These are phyloP conservation scores for Mycena crocata DNA, from an alignment of 768 basidiomycete genomes.

Conservation along the genomic window DNA sequence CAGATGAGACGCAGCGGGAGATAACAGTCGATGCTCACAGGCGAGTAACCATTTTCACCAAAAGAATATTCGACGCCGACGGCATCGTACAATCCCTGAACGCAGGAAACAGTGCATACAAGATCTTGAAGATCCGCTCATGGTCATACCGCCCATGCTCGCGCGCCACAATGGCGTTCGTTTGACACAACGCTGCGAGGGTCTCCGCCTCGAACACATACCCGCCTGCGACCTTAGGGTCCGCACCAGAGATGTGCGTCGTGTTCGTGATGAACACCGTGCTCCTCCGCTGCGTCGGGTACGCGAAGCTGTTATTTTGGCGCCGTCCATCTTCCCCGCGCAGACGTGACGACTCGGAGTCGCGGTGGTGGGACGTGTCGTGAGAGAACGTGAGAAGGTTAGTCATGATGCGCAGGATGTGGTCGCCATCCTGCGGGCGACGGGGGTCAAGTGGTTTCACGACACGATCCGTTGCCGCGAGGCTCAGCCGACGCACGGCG, in stretches of 20 bases:
- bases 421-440: slow-evolving; percentile 62
- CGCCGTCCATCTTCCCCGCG: slow-evolving; percentile 49
- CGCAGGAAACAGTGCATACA: slow-evolving; percentile 61
- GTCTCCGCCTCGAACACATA: slow-evolving; percentile 66
- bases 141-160: slow-evolving; percentile 73
- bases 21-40: slow-evolving; percentile 56
- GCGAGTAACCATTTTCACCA: slow-evolving; percentile 54
- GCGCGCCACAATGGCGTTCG: slow-evolving; percentile 71
- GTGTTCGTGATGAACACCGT: slow-evolving; percentile 69
- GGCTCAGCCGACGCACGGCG: slow-evolving; percentile 72
- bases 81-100: slow-evolving; percentile 21
- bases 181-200: slow-evolving; percentile 62
- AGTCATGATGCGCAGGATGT: slow-evolving; percentile 82
- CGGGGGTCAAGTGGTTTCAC: slow-evolving; percentile 52
- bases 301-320: slow-evolving; percentile 54
- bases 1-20: slow-evolving; percentile 11
- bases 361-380: slow-evolving; percentile 50
- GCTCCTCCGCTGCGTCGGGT: slow-evolving; percentile 62
- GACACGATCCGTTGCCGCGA: slow-evolving; percentile 70
- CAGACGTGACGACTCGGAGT: slow-evolving; percentile 53
- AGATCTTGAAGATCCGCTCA: slow-evolving; percentile 71
- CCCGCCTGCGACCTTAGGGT: slow-evolving; percentile 67
- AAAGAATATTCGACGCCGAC: slow-evolving; percentile 45
- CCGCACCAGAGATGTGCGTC: slow-evolving; percentile 60
- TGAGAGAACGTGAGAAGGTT: slow-evolving; percentile 75